Conservation (phyloP, 2,329 filamentous ascomycete species). For the Colletotrichum kahawae region DNA sequence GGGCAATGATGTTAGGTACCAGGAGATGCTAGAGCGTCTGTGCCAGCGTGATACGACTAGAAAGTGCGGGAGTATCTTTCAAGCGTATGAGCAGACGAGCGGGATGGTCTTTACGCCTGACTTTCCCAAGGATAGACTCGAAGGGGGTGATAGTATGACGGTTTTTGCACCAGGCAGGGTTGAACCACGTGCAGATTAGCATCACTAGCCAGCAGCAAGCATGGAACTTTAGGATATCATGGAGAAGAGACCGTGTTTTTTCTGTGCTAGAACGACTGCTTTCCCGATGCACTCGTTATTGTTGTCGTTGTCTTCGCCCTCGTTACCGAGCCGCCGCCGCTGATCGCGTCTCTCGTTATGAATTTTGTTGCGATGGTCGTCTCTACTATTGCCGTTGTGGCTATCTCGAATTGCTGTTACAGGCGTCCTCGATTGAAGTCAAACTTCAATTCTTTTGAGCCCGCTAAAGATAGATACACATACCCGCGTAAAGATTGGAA, state of each 20-base stretch:
- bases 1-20: fast-evolving
- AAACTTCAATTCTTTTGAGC: fast-evolving
- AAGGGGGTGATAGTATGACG: background rate
- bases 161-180: background rate
- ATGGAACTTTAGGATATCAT: background rate
- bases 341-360: background rate
- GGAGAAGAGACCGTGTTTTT: background rate
- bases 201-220: background rate
- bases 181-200: background rate
- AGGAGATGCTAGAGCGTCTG: fast-evolving
- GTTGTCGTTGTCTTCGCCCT: background rate
- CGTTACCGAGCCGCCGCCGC: background rate
- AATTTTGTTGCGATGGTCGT: background rate
- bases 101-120: background rate
- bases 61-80: background rate
- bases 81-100: background rate
- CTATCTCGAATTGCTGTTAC: background rate
- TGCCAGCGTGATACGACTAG: fast-evolving
- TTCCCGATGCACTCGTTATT: background rate
- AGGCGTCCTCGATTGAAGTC: background rate
- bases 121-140: background rate
- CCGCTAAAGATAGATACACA: background rate
- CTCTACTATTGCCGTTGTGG: background rate
- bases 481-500: background rate
- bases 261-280: background rate